A percentile compares a stretch with the other conserved stretches of the same genome.
phyloP scores from a whole-genome alignment of 2,329 filamentous ascomycete genomes.

The Periconia sp. region DNA sequence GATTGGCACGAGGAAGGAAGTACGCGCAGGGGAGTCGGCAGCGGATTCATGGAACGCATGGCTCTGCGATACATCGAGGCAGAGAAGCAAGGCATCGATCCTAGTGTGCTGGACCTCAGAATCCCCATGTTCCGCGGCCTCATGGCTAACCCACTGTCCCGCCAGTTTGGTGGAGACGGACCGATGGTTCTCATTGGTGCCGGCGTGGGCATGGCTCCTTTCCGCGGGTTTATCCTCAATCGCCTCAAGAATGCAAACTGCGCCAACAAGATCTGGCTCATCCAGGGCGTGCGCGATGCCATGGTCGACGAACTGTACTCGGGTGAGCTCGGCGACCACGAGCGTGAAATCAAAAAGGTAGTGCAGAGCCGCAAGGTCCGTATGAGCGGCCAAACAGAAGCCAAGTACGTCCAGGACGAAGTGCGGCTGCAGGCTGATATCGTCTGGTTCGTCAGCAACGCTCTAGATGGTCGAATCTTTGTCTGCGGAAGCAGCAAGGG shows the following conservation, averaged over 20 bases:
- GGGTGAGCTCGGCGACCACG: constrained; percentile 93
- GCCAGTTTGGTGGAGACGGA: constrained; percentile 88
- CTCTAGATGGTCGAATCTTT: constrained; percentile 92
- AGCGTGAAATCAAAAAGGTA: constrained; percentile 56
- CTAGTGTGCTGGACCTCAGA: constrained; percentile 62
- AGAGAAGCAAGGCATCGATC: constrained; percentile 57
- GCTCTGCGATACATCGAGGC: constrained; percentile 72
- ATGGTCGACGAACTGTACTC: constrained; percentile 94
- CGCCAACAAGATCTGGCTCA: constrained; percentile 96
- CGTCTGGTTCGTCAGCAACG: constrained; percentile 98
- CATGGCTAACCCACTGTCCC: constrained; percentile 94
- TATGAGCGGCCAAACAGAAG: constrained; percentile 56
- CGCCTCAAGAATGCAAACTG: constrained; percentile 92
- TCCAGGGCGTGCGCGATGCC: constrained; percentile 92
- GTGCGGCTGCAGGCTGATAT: constrained; percentile 87
- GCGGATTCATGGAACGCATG: constrained; percentile 88
- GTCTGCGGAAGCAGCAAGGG: constrained; percentile 94
- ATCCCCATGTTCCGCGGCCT: constrained; percentile 98
- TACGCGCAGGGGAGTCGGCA: constrained; percentile 79
- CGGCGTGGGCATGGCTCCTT: constrained; percentile 94
- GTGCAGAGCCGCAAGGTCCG: constrained; percentile 55
- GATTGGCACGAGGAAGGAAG: constrained; percentile 69
- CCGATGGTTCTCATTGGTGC: constrained; percentile 98
- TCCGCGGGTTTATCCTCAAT: constrained; percentile 95
- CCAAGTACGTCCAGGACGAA: constrained; percentile 95